A percentile compares a stretch with the other conserved stretches of the same genome.
phyloP scores from a whole-genome alignment of 371 early-diverging fungal genomes.

The Coemansia sp. region DNA sequence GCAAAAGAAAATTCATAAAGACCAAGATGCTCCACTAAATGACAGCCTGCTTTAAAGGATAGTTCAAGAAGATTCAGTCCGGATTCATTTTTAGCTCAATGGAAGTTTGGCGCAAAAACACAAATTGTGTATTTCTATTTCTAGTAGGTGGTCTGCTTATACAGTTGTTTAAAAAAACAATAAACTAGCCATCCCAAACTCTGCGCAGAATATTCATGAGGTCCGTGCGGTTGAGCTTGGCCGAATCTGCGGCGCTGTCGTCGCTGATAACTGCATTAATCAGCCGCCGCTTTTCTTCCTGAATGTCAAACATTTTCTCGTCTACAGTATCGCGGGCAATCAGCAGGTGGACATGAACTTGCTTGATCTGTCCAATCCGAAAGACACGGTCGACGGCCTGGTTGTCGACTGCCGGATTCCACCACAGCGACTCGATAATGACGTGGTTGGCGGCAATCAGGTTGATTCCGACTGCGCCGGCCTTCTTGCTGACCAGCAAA shows the following conservation, averaged over 20 bases:
- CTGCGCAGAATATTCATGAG: not conserved
- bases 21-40: too few relatives aligned
- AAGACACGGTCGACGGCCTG: conserved; percentile 76
- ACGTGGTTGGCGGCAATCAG: conserved; percentile 63
- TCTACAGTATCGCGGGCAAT: conserved; percentile 53
- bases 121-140: too few relatives aligned
- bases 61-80: too few relatives aligned
- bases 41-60: too few relatives aligned
- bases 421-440: conserved; percentile 75
- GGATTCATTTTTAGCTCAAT: too few relatives aligned
- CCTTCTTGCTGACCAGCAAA: conserved; percentile 65
- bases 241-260: not conserved
- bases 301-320: conserved; percentile 51
- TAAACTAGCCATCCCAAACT: not conserved
- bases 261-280: conserved; percentile 14
- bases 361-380: conserved; percentile 65
- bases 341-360: conserved; percentile 55
- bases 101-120: too few relatives aligned
- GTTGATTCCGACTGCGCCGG: conserved; percentile 69
- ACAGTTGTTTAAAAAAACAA: too few relatives aligned
- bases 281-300: conserved; percentile 8
- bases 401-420: conserved; percentile 79
- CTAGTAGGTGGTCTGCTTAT: too few relatives aligned
- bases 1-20: not conserved
- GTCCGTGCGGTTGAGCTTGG: not conserved